phyloP scores from a whole-genome alignment of 345 rosid genomes.

The Draba incana region DNA sequence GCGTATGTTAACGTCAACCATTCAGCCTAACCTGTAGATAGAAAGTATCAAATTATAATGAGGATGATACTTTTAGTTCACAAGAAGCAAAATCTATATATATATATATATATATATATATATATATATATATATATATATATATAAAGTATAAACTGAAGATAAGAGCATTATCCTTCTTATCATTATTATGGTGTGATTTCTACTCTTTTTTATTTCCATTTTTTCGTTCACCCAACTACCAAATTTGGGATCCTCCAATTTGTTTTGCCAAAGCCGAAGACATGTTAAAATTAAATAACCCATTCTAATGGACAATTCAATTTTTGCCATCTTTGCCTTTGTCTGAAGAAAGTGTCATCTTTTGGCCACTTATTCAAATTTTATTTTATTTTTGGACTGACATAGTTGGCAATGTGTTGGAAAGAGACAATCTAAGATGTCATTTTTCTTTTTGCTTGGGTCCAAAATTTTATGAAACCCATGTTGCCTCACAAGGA shows the following conservation, averaged over 20 bases:
- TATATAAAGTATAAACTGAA: neutral
- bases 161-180: conserved; percentile 33
- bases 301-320: conserved; percentile 40
- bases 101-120: neutral
- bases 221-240: conserved; percentile 32
- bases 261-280: conserved; percentile 35
- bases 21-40: neutral
- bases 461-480: conserved; percentile 27
- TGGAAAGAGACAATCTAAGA: conserved; percentile 46
- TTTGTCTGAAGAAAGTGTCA: conserved; percentile 62
- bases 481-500: conserved; percentile 41
- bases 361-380: conserved; percentile 44
- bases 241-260: conserved; percentile 43
- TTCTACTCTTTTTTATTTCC: conserved; percentile 36
- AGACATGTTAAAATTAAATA: conserved; percentile 28
- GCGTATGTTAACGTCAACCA: neutral
- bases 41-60: neutral
- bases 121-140: neutral
- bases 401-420: conserved; percentile 47
- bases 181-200: conserved; percentile 29
- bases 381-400: conserved; percentile 32
- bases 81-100: neutral
- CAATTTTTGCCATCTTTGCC: conserved; percentile 52
- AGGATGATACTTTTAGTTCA: neutral
- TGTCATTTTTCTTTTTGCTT: conserved; percentile 27